Evolutionary conservation across 2,329 filamentous ascomycete species (phyloP).

Genomic region (Aspergillus jensenii): DNA sequence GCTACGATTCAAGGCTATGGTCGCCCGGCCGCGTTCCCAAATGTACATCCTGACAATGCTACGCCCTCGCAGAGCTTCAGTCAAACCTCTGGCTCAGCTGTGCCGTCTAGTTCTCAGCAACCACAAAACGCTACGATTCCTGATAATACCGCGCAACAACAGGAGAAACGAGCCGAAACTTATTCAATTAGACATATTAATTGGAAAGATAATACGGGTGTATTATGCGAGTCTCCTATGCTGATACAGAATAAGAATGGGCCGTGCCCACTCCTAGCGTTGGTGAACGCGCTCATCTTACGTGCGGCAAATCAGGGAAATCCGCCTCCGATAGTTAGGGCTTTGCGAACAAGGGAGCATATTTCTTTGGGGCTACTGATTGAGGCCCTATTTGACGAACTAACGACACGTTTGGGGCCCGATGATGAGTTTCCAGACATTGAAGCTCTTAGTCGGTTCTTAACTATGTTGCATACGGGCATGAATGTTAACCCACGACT

Average conservation of each 20-base stretch:
- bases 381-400: slow-evolving; percentile 87
- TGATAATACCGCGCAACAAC: slow-evolving; percentile 33
- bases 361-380: slow-evolving; percentile 82
- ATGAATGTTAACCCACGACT: slow-evolving; percentile 98
- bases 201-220: slow-evolving; percentile 71
- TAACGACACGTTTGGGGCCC: slow-evolving; percentile 74
- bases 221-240: slow-evolving; percentile 76
- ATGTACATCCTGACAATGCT: background rate
- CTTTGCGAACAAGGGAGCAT: slow-evolving; percentile 77
- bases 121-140: slow-evolving; percentile 18
- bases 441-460: slow-evolving; percentile 80
- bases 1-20: background rate
- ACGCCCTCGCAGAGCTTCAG: slow-evolving; percentile 11
- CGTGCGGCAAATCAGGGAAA: slow-evolving; percentile 70
- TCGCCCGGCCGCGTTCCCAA: background rate
- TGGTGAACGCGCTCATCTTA: slow-evolving; percentile 88
- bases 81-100: slow-evolving; percentile 1
- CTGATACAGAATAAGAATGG: slow-evolving; percentile 92
- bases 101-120: slow-evolving; percentile 6
- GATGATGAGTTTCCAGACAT: slow-evolving; percentile 78
- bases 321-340: slow-evolving; percentile 72
- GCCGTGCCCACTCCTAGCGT: slow-evolving; percentile 85
- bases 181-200: slow-evolving; percentile 91
- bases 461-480: slow-evolving; percentile 86
- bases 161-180: slow-evolving; percentile 65